These are phyloP conservation scores for Alternaria viburni DNA, from an alignment of 2,329 filamentous ascomycete species.

Conservation along the genomic window DNA sequence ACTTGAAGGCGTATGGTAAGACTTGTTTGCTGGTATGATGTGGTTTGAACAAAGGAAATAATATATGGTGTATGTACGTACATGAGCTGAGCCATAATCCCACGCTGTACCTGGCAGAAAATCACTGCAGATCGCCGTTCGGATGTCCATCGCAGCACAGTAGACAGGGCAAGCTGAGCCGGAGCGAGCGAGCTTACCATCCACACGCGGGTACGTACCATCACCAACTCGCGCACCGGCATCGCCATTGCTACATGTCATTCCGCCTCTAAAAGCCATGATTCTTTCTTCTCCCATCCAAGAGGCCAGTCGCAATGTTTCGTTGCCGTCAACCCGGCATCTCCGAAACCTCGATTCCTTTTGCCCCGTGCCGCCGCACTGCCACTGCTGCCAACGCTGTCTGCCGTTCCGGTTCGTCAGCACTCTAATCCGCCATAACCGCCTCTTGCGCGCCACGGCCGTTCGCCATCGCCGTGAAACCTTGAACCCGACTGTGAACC, in stretches of 20 bases:
- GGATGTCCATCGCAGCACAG: background rate
- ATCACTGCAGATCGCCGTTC: constrained; percentile 20
- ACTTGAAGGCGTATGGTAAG: background rate
- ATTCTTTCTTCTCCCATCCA: background rate
- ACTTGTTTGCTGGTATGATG: background rate
- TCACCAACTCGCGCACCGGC: background rate
- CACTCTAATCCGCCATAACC: background rate
- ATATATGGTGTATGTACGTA: background rate
- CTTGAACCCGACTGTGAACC: background rate
- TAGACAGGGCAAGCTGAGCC: constrained; percentile 10
- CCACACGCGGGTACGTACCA: background rate
- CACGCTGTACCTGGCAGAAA: constrained; percentile 25
- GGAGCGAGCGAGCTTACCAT: background rate
- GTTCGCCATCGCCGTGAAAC: background rate
- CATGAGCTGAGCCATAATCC: background rate
- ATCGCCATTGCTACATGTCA: background rate
- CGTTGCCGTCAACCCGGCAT: background rate
- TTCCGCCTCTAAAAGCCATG: background rate
- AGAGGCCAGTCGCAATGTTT: background rate
- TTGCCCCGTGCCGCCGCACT: background rate
- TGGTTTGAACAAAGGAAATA: background rate
- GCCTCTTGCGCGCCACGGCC: background rate
- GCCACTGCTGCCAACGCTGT: background rate
- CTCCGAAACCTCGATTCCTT: background rate
- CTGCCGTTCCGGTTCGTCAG: background rate